Evolutionary conservation across 2,329 filamentous ascomycete species (phyloP), one percentile per base, ranked within the genome.

Genomic region (Cercospora sojina): DNA sequence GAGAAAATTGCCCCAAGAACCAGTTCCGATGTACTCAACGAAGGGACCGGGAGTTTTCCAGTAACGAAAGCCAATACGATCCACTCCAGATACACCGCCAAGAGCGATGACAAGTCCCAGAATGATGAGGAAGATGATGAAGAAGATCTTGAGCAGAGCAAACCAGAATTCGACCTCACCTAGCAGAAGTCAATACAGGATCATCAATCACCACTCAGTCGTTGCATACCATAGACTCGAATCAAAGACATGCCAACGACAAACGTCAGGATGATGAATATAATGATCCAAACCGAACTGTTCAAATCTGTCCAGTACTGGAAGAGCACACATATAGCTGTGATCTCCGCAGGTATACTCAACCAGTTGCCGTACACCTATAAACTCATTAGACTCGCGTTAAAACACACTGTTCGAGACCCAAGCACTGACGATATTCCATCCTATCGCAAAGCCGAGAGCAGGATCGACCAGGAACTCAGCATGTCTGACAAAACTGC

Each of bases 391-490:
- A 43, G 32, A 47, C 13, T 27, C 13, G 8, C n/a, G 20, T 6
- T 13, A 13, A 16, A 29, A 0, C 35, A 35, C 16, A 41, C 4
- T 35, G 20, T 18, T 8, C 13, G 18, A 27, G 27, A 25, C 10
- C 3, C 13, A 32, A 8, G 13, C 20, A 64, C 64, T 63, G 20
- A 67, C 69, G 41, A 70, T 70, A 59, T 70, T 70, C 67, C 65
- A 74, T 31, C 71, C 72, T 31, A 73, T 67, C 12, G 72, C 72
- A 62, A 74, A 74, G 3, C 71, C 71, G 60, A 73, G 72, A 0
- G 82, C 83, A 7, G 83, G 83, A 70, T 86, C 84, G 9, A 83
- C 77, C 66, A 86, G 78, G 72, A 85, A 77, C 76, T 84, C 77
- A 55, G 83, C 78, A 79, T 85, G 76, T 70, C 83, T 75, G 1